Base-by-base conservation (phyloP, 805 yeast genomes). In the Allodekkera sacchari region DNA sequence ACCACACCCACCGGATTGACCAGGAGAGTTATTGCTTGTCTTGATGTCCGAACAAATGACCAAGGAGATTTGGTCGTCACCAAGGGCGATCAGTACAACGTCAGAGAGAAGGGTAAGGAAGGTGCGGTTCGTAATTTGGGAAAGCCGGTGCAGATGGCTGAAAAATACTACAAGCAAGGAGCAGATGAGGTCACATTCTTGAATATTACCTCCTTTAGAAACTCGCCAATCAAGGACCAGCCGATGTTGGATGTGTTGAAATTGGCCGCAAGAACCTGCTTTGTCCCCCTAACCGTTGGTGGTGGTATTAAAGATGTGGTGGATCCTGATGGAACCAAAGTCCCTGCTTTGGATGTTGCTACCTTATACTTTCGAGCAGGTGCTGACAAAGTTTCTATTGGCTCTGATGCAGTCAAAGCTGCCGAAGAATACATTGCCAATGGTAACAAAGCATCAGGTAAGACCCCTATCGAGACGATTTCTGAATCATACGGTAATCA, bases 41-140 rank as follows among this genome's bases (percentile, higher is more conserved):
- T 92, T 27, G 99, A 92, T 52, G 98, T 92, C n/a, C 75, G 99
- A 47, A 68, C 95, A 6, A 92, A 92, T 52, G 98, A 92, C 50
- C 65, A 64, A 23, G 99, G 98, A 20, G 98, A 92, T 53, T 68
- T 92, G 44, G 98, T 92, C 1, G 99, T 92, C 18, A 92, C 99
- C 1, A 92, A 92, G 58, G 99, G 99, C 35, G 99, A 92, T 51
- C 98, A 92, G 56, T 92, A 92, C 53, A 95, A 92, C 57, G 99
- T 92, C 2, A 74, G 98, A 43, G 96, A 88, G 49, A 78, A 78
- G 45, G 49, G 59, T 9, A 52, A 57, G 4, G 50, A 43, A 14
- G 68, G 63, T 3, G 73, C 68, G 19, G 96, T 92, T 18, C 73
- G 96, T 54, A 92, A 92, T 52, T 64, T 92, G 37, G 99, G 99